Conservation (phyloP, 2,329 filamentous ascomycete species). For the Microsporum ferrugineum region DNA sequence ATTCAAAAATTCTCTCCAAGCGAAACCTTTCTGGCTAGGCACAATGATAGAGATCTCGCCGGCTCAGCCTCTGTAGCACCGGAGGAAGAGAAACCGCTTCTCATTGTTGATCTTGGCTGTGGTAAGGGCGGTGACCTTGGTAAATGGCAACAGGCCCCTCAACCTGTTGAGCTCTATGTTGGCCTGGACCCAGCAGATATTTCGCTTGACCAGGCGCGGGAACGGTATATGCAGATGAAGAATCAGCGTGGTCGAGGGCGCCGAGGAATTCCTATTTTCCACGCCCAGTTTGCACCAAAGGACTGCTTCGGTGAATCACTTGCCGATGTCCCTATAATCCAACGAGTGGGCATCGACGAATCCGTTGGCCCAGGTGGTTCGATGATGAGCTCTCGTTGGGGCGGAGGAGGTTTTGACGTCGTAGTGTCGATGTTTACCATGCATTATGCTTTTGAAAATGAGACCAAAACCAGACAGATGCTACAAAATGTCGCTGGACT, state of each 20-base stretch:
- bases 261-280: slow-evolving; percentile 53
- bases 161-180: slow-evolving; percentile 83
- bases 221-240: slow-evolving; percentile 66
- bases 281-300: slow-evolving; percentile 78
- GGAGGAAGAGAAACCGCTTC: slow-evolving; percentile 45
- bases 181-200: slow-evolving; percentile 87
- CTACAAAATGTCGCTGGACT: slow-evolving; percentile 81
- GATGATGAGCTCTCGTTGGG: slow-evolving; percentile 51
- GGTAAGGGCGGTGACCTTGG: slow-evolving; percentile 91
- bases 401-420: slow-evolving; percentile 78
- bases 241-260: slow-evolving; percentile 41
- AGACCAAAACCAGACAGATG: slow-evolving; percentile 84
- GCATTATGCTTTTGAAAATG: slow-evolving; percentile 94
- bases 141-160: slow-evolving; percentile 94
- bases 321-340: slow-evolving; percentile 67
- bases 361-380: slow-evolving; percentile 46
- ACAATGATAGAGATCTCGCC: slow-evolving; percentile 36
- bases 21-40: slow-evolving; percentile 55
- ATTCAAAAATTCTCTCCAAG: slow-evolving; percentile 92
- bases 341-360: slow-evolving; percentile 75
- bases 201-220: slow-evolving; percentile 78
- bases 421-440: slow-evolving; percentile 99
- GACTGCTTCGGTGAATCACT: slow-evolving; percentile 85
- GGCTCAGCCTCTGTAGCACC: slow-evolving; percentile 25
- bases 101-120: slow-evolving; percentile 88